Base-by-base conservation (phyloP, 768 basidiomycete genomes). In the Termitomyces sp. region DNA sequence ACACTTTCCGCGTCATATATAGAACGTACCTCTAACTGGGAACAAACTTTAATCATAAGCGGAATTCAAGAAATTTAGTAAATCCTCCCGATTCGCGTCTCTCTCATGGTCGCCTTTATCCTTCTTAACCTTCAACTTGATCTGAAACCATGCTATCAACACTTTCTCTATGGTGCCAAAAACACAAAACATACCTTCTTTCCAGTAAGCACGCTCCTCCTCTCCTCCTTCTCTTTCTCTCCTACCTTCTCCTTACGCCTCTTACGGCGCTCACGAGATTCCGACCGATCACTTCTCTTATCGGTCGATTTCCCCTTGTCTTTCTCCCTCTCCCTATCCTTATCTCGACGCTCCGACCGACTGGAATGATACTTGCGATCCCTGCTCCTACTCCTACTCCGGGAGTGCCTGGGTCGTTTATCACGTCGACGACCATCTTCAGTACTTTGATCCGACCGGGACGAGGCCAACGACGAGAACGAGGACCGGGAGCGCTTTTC, bases 81-180 rank as follows among this genome's bases (percentile, higher is more conserved):
- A 43, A 54, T 65, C 60, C 41, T 61, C 48, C 19, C 64, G 61
- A 50, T 65, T 65, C 27, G 55, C 58, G 46, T 65, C 64, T 37
- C 64, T 61, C 54, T 65, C 64, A 43, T 65, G 57, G 35, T 65
- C 64, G 21, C 54, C 64, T 44, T 65, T 65, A 5, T 65, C 64
- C 39, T 63, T 65, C 52, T 65, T 65, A 14, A 65, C 62, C 40
- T 65, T 65, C 19, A 65, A 49, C 52, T 65, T 65, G 43, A 65
- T 65, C 64, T 65, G 32, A 2, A 21, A 48, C 6, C 19, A n/a
- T 19, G 37, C 16, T 25, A 41, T 32, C 25, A 49, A 27, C 23
- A 30, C 32, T 35, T 37, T 21, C 7, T 25, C 17, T 14, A 43
- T 19, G 17, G 6, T 3, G 2, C 19, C 16, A 5, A 21, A 28